A percentile compares a stretch with the other conserved stretches of the same genome.
Conservation (phyloP, 2,329 filamentous ascomycete genomes). For the Peltaster fructicola region DNA sequence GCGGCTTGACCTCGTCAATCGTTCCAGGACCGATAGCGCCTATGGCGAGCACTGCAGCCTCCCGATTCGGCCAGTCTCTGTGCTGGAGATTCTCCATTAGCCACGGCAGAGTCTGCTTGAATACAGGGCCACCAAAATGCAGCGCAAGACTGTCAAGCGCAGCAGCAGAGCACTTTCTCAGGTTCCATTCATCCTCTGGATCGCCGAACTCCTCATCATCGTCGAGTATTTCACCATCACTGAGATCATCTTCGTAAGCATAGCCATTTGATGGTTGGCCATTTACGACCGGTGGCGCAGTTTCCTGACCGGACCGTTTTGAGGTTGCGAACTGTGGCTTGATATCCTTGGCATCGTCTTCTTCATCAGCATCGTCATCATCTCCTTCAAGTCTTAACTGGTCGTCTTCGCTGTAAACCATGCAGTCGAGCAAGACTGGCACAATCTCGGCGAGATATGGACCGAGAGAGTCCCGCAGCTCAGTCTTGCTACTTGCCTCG, state of each 20-base stretch:
- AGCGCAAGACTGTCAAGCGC: slow-evolving; percentile 86
- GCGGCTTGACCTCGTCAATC: slow-evolving; percentile 73
- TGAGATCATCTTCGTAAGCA: slow-evolving; percentile 43
- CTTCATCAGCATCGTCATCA: slow-evolving; percentile 67
- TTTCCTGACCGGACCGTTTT: slow-evolving; percentile 39
- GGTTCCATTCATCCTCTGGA: slow-evolving; percentile 83
- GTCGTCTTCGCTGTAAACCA: slow-evolving; percentile 93
- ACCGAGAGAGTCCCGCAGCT: slow-evolving; percentile 56
- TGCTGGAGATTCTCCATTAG: slow-evolving; percentile 79
- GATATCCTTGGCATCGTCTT: slow-evolving; percentile 80
- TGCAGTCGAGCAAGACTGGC: slow-evolving; percentile 77
- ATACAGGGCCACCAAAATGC: slow-evolving; percentile 75
- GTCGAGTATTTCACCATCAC: slow-evolving; percentile 75
- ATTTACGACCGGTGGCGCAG: slow-evolving; percentile 26
- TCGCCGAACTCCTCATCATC: slow-evolving; percentile 53
- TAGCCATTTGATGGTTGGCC: slow-evolving; percentile 27
- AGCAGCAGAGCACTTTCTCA: slow-evolving; percentile 92
- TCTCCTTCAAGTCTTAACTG: slow-evolving; percentile 70
- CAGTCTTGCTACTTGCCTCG: slow-evolving; percentile 72
- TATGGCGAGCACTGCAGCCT: slow-evolving; percentile 84
- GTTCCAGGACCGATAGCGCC: slow-evolving; percentile 93
- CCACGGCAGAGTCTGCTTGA: slow-evolving; percentile 82
- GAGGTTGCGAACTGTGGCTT: slow-evolving; percentile 69
- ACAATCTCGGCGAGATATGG: slow-evolving; percentile 74
- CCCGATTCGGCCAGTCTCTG: slow-evolving; percentile 75